A percentile compares a stretch with the other conserved stretches of the same genome.
Evolutionary conservation across 495 filamentous ascomycete species (phyloP).

Genomic region (Penicillium canariense): DNA sequence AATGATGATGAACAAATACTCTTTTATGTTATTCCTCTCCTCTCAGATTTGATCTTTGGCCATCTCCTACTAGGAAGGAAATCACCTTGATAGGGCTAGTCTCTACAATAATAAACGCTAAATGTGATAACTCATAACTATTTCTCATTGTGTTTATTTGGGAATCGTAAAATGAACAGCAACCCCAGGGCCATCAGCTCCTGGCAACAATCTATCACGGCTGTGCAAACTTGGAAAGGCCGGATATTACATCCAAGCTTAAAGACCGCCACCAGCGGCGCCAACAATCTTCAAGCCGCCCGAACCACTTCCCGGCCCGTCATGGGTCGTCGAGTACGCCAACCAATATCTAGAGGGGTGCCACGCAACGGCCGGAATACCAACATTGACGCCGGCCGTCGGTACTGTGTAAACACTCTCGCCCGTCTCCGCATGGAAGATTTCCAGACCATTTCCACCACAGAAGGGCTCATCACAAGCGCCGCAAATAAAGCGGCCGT

Average conservation of each 20-base stretch:
- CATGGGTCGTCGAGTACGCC: slow-evolving; percentile 81
- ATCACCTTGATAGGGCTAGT: slow-evolving; percentile 3
- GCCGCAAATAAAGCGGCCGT: slow-evolving; percentile 82
- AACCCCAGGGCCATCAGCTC: neutral
- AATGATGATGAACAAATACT: slow-evolving; percentile 14
- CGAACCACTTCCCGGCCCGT: slow-evolving; percentile 64
- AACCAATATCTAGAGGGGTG: slow-evolving; percentile 86
- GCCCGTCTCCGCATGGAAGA: slow-evolving; percentile 84
- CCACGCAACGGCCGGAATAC: slow-evolving; percentile 73
- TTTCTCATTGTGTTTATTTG: neutral
- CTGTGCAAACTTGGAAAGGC: neutral
- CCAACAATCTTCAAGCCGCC: slow-evolving; percentile 83
- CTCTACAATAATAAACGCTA: neutral
- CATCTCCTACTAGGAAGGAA: neutral
- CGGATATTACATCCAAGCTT: neutral
- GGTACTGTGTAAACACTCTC: slow-evolving; percentile 81
- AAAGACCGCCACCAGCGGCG: slow-evolving; percentile 43
- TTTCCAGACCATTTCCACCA: slow-evolving; percentile 55
- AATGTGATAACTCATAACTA: neutral
- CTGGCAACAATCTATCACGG: neutral
- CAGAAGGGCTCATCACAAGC: slow-evolving; percentile 71
- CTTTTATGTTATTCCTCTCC: slow-evolving; percentile 9
- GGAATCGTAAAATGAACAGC: slow-evolving; percentile 4
- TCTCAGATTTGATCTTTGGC: neutral
- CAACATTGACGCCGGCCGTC: slow-evolving; percentile 51